Evolutionary conservation across 495 filamentous ascomycete genomes (phyloP).

Genomic region (Aspergillus diversus): DNA sequence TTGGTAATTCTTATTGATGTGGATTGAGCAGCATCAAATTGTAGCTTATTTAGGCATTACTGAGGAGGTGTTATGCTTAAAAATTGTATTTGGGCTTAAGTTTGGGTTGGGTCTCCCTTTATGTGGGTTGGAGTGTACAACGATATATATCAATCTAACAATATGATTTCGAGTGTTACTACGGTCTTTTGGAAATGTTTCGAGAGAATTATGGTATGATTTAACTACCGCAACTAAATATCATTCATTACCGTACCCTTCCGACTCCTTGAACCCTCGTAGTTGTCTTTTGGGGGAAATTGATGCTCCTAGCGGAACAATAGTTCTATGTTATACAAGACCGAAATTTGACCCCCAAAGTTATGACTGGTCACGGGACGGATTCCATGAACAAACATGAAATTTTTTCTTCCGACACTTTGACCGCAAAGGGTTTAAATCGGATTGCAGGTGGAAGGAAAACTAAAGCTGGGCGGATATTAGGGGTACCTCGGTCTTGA

Average conservation of each 20-base stretch:
- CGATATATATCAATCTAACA: no score
- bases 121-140: no score
- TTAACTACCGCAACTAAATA: no score
- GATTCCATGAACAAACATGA: not conserved
- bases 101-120: no score
- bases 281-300: not conserved
- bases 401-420: conserved; percentile 7
- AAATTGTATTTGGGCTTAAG: no score
- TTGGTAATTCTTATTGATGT: not conserved
- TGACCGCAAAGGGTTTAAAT: conserved; percentile 18
- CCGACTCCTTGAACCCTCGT: not conserved
- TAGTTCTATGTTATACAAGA: not conserved
- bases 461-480: not conserved
- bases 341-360: not conserved
- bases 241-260: no score
- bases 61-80: no score
- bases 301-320: not conserved
- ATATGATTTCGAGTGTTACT: no score
- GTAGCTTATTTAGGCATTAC: not conserved
- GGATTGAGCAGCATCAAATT: not conserved
- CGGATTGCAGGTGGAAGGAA: not conserved
- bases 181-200: no score
- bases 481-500: not conserved
- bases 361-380: conserved; percentile 1
- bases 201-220: no score